phyloP scores from a whole-genome alignment of 202 grass and related monocot genomes.

The Digitaria exilis region DNA sequence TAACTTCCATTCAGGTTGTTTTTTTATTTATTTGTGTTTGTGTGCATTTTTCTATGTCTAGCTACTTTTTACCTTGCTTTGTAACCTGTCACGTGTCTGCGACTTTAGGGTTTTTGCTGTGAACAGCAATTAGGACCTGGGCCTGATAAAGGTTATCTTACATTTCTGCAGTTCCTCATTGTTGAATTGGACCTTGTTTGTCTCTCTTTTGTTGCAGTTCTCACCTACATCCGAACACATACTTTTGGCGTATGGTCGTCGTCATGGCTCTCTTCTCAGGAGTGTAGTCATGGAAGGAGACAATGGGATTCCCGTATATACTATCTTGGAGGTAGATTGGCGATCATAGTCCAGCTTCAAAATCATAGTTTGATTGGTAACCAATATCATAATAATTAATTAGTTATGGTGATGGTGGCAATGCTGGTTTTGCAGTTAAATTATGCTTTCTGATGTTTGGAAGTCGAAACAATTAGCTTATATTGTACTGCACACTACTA shows the following conservation, averaged over 20 bases:
- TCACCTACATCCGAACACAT: constrained; percentile 96
- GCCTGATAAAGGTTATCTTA: background rate
- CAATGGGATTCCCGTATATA: constrained; percentile 91
- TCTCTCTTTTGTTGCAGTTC: constrained; percentile 66
- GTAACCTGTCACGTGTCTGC: background rate
- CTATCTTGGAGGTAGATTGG: constrained; percentile 88
- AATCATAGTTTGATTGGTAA: constrained; percentile 19
- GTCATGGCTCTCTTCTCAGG: constrained; percentile 88
- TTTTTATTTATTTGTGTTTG: constrained; percentile 27
- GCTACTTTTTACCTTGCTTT: background rate
- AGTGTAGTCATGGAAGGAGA: constrained; percentile 90
- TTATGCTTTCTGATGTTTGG: constrained; percentile 19
- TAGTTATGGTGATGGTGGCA: background rate
- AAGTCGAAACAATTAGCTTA: constrained; percentile 14
- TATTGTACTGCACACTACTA: background rate
- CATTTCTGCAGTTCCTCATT: constrained; percentile 26
- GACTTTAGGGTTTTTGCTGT: background rate
- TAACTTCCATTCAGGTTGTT: constrained; percentile 99
- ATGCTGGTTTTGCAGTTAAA: constrained; percentile 25
- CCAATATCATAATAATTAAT: background rate
- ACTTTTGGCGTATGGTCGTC: constrained; percentile 95
- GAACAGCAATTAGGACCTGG: background rate
- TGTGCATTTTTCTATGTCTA: constrained; percentile 1
- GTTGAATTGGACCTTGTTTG: constrained; percentile 30
- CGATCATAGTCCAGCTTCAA: background rate